Evolutionary conservation across 2,329 filamentous ascomycete species (phyloP).

Genomic region (Clonostachys rhizophaga): DNA sequence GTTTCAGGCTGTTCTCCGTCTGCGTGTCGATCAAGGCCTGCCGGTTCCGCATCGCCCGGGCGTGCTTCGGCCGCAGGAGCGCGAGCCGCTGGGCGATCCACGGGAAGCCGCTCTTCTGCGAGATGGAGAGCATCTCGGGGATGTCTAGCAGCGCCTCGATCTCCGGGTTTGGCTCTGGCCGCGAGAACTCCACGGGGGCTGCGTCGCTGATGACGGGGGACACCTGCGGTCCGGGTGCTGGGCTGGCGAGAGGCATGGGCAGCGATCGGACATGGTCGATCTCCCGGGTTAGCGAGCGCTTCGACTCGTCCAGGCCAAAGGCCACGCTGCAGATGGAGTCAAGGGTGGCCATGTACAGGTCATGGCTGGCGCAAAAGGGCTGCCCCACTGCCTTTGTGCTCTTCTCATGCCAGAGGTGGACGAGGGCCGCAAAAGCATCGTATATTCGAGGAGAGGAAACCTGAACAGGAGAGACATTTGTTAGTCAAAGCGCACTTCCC

Average conservation of each 20-base stretch:
- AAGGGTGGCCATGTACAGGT: constrained; percentile 21
- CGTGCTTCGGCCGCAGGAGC: constrained; percentile 14
- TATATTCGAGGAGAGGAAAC: constrained; percentile 26
- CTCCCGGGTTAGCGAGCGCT: constrained; percentile 13
- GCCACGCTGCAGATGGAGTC: constrained; percentile 20
- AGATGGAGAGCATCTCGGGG: constrained; percentile 12
- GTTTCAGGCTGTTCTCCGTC: constrained; percentile 10
- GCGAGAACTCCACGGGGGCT: constrained; percentile 7
- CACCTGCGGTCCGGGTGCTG: background rate
- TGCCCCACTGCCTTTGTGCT: constrained; percentile 14
- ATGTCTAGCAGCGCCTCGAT: constrained; percentile 12
- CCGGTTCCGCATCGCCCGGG: constrained; percentile 14
- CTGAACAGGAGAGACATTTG: background rate
- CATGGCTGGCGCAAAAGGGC: constrained; percentile 14
- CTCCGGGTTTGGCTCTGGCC: constrained; percentile 7
- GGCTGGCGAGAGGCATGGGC: background rate
- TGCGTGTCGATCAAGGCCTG: constrained; percentile 11
- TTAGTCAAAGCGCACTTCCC: background rate
- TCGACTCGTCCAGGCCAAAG: constrained; percentile 17
- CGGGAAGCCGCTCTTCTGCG: too few relatives aligned
- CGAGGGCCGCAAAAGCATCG: constrained; percentile 15
- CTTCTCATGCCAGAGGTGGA: constrained; percentile 28
- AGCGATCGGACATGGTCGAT: constrained; percentile 2
- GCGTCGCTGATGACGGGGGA: constrained; percentile 10
- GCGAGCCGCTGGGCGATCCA: constrained; percentile 10